These are phyloP conservation scores for Saccharomyces hybrid DNA, from an alignment of 1,139 yeast species.

Conservation along the genomic window DNA sequence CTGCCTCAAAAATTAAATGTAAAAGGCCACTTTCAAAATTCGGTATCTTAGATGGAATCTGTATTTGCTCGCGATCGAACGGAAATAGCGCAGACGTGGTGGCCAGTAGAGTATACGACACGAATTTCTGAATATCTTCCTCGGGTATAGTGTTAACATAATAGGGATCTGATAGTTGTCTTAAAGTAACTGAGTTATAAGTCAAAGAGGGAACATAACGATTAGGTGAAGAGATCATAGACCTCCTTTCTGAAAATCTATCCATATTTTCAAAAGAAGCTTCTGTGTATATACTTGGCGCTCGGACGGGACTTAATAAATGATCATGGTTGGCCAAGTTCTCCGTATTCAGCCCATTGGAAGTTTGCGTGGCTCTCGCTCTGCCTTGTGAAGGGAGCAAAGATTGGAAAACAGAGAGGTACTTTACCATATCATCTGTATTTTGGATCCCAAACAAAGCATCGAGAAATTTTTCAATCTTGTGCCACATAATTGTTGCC, in stretches of 20 bases:
- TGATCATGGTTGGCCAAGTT: constrained; percentile 17
- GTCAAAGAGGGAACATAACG: constrained; percentile 5
- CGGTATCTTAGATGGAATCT: constrained; percentile 47
- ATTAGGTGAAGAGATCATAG: constrained; percentile 24
- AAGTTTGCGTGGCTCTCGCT: background rate
- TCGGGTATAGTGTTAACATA: constrained; percentile 36
- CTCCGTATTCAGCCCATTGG: constrained; percentile 10
- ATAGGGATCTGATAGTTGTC: constrained; percentile 27
- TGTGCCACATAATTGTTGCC: constrained; percentile 16
- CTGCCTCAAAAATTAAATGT: constrained; percentile 61
- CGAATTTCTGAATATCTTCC: constrained; percentile 44
- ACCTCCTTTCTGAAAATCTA: constrained; percentile 33
- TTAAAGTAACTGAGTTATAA: constrained; percentile 15
- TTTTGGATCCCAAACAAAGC: constrained; percentile 14
- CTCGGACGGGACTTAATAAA: constrained; percentile 13
- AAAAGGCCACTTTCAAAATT: constrained; percentile 53
- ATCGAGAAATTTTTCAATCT: constrained; percentile 14
- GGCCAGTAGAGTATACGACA: constrained; percentile 66
- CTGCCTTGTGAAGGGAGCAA: constrained; percentile 6
- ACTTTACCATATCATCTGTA: constrained; percentile 15
- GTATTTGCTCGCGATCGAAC: constrained; percentile 34
- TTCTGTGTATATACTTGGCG: constrained; percentile 29
- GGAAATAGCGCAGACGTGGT: constrained; percentile 58
- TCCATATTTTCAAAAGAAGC: constrained; percentile 34
- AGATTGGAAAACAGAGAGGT: constrained; percentile 16